phyloP scores from a whole-genome alignment of 2,329 filamentous ascomycete genomes.

The Phoma sp. region DNA sequence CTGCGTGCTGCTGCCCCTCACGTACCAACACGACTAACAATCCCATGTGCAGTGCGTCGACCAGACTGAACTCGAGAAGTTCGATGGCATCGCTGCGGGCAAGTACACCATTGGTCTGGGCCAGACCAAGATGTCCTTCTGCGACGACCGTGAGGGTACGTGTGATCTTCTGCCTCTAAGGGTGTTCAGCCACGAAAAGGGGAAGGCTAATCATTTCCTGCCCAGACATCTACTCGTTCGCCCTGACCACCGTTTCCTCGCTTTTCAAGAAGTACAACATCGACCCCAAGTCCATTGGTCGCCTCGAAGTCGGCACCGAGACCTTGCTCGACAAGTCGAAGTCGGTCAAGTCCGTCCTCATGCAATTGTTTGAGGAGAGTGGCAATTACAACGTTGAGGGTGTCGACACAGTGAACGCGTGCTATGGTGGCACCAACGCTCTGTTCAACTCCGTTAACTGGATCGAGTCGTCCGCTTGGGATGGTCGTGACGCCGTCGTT shows the following conservation, averaged over 20 bases:
- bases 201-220: constrained; percentile 22
- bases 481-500: constrained; percentile 59
- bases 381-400: constrained; percentile 62
- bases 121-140: constrained; percentile 63
- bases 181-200: background rate
- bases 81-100: constrained; percentile 59
- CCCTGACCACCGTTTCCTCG: constrained; percentile 58
- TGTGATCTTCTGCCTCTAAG: constrained; percentile 2
- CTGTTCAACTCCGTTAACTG: constrained; percentile 62
- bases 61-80: constrained; percentile 60
- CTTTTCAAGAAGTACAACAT: constrained; percentile 60
- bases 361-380: constrained; percentile 59
- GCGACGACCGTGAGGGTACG: constrained; percentile 59
- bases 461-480: constrained; percentile 61
- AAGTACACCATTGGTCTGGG: constrained; percentile 63
- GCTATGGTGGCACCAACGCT: constrained; percentile 62
- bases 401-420: constrained; percentile 60
- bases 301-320: constrained; percentile 61
- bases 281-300: constrained; percentile 58
- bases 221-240: constrained; percentile 60
- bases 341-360: constrained; percentile 61
- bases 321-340: constrained; percentile 62
- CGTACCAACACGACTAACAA: constrained; percentile 19
- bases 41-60: constrained; percentile 55
- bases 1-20: constrained; percentile 16